Conservation (phyloP, 768 basidiomycete species). For the Russula abietina region DNA sequence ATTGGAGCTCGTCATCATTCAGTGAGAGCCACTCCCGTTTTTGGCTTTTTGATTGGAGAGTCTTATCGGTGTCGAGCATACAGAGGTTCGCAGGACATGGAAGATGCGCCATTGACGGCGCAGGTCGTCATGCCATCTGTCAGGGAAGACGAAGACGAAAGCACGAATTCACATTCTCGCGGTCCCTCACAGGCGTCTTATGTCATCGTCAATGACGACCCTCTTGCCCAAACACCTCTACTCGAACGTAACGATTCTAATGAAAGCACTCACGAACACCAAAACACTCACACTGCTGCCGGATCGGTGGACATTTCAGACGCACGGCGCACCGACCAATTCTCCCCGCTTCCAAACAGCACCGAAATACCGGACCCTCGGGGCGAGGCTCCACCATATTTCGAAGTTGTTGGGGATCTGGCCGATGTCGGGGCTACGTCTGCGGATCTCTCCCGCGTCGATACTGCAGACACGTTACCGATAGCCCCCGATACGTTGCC, state of each 20-base stretch:
- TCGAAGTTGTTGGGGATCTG: slow-evolving; percentile 41
- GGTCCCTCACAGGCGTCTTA: slow-evolving; percentile 18
- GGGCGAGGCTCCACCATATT: slow-evolving; percentile 66
- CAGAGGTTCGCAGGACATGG: slow-evolving; percentile 50
- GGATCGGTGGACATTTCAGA: slow-evolving; percentile 23
- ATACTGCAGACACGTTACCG: slow-evolving; percentile 21
- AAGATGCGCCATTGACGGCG: slow-evolving; percentile 44
- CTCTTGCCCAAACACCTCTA: slow-evolving; percentile 22
- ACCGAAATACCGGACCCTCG: slow-evolving; percentile 36
- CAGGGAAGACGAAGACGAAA: slow-evolving; percentile 27
- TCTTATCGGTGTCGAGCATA: slow-evolving; percentile 6
- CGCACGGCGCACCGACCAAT: slow-evolving; percentile 2
- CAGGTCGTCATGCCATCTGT: slow-evolving; percentile 34
- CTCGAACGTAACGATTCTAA: slow-evolving; percentile 18
- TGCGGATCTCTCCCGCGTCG: slow-evolving; percentile 12
- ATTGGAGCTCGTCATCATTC: slow-evolving; percentile 65
- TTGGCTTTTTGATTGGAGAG: background rate
- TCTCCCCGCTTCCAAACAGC: slow-evolving; percentile 25
- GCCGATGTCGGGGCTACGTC: slow-evolving; percentile 21
- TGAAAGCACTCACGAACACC: slow-evolving; percentile 14
- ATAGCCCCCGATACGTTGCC: slow-evolving; percentile 7
- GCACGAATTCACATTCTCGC: slow-evolving; percentile 20
- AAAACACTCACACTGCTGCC: background rate
- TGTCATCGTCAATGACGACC: slow-evolving; percentile 16
- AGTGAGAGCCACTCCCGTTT: slow-evolving; percentile 32